These are phyloP conservation scores for Heliocybe sulcata DNA, from an alignment of 1,284 basidiomycete genomes.

Conservation along the genomic window DNA sequence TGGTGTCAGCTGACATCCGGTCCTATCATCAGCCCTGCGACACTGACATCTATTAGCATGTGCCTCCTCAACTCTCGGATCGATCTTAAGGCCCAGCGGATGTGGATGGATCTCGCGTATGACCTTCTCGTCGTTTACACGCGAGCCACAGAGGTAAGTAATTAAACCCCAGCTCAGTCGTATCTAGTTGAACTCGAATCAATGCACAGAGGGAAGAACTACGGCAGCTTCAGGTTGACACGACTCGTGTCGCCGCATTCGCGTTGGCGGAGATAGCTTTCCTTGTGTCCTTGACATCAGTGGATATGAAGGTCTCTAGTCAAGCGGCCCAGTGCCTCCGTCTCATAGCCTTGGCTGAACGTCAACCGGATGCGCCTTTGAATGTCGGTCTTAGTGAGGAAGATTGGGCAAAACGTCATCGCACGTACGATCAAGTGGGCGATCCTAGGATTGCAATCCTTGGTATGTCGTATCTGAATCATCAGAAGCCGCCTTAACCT, in stretches of 20 bases:
- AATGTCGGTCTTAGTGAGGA: constrained; percentile 46
- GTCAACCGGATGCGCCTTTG: constrained; percentile 45
- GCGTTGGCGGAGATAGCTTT: constrained; percentile 64
- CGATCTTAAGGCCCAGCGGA: constrained; percentile 53
- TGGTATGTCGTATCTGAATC: constrained; percentile 35
- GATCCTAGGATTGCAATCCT: constrained; percentile 63
- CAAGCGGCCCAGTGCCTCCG: constrained; percentile 64
- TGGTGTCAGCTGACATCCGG: constrained; percentile 7
- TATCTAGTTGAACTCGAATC: constrained; percentile 8
- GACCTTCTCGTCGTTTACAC: constrained; percentile 53
- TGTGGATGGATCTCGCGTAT: constrained; percentile 59
- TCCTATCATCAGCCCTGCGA: constrained; percentile 41
- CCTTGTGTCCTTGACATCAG: constrained; percentile 61
- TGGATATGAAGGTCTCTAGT: constrained; percentile 56
- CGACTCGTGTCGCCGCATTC: constrained; percentile 51
- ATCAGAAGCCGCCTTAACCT: constrained; percentile 3
- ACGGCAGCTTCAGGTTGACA: constrained; percentile 37
- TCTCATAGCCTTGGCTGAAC: constrained; percentile 57
- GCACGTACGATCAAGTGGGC: constrained; percentile 71
- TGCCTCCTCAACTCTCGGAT: constrained; percentile 50
- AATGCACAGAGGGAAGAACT: constrained; percentile 32
- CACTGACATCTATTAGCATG: constrained; percentile 47
- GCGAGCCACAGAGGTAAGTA: constrained; percentile 38
- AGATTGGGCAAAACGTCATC: constrained; percentile 57
- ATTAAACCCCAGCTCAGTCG: constrained; percentile 3